These are phyloP conservation scores for Dioscorea cayenensis DNA, from an alignment of 116 monocot genomes.

Conservation along the genomic window DNA sequence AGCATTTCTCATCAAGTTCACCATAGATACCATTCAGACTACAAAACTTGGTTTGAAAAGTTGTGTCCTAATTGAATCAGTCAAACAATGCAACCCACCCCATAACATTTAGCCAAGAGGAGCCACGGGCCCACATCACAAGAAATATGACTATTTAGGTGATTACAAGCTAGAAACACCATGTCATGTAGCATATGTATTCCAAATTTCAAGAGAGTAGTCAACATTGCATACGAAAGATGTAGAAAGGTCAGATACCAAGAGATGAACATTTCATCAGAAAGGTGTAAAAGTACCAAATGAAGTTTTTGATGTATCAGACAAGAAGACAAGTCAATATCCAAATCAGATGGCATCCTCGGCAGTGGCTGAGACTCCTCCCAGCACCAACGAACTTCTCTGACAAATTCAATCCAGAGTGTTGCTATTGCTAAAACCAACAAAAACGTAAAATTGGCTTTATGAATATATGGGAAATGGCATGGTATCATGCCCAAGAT, in stretches of 20 bases:
- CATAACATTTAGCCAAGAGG: no score
- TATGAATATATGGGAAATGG: background rate
- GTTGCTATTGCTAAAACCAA: constrained; percentile 61
- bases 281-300: constrained; percentile 52
- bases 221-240: no score
- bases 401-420: constrained; percentile 98
- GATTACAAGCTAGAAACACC: no score
- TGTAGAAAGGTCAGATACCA: background rate
- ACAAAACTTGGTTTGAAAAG: no score
- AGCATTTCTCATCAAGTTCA: no score
- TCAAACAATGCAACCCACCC: no score
- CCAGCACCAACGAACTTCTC: constrained; percentile 99
- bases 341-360: constrained; percentile 41
- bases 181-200: no score
- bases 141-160: no score
- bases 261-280: background rate
- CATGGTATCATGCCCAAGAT: background rate
- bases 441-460: constrained; percentile 1
- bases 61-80: no score
- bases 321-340: constrained; percentile 77
- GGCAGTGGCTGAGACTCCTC: constrained; percentile 89
- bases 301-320: constrained; percentile 94
- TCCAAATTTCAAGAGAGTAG: no score
- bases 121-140: no score
- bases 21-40: no score